Evolutionary conservation across 352 stramenopile genomes (phyloP).

Genomic region (Globisporangium recalcitrans): DNA sequence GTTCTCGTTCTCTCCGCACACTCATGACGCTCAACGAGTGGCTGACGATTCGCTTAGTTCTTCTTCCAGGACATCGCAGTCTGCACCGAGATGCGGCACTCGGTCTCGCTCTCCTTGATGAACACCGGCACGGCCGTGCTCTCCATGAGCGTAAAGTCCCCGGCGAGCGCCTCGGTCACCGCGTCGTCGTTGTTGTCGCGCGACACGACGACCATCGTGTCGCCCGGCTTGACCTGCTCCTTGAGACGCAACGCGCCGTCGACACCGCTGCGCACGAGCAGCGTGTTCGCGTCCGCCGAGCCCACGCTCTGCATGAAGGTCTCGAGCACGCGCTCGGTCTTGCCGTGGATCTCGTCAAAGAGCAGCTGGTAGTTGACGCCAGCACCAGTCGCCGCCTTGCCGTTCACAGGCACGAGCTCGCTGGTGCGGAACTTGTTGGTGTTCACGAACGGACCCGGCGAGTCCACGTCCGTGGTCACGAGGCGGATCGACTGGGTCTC

Average conservation of each 20-base stretch:
- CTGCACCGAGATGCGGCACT: slow-evolving; percentile 42
- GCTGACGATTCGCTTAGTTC: neutral
- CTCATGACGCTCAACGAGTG: neutral
- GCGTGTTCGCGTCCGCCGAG: slow-evolving; percentile 18
- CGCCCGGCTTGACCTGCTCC: slow-evolving; percentile 43
- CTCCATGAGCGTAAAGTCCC: slow-evolving; percentile 44
- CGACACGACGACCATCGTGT: slow-evolving; percentile 55
- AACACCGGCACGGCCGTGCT: slow-evolving; percentile 46
- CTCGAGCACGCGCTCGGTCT: slow-evolving; percentile 57
- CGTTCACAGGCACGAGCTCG: slow-evolving; percentile 32
- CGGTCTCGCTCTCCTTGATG: slow-evolving; percentile 38
- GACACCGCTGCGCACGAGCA: slow-evolving; percentile 40
- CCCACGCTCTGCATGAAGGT: slow-evolving; percentile 38
- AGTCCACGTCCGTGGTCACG: slow-evolving; percentile 66
- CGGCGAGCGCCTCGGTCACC: slow-evolving; percentile 22
- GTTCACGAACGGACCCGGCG: slow-evolving; percentile 57
- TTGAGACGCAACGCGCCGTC: slow-evolving; percentile 39
- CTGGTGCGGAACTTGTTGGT: slow-evolving; percentile 57
- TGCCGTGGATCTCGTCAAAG: slow-evolving; percentile 51
- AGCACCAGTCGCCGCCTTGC: neutral
- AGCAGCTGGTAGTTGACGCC: slow-evolving; percentile 26
- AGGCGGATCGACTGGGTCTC: slow-evolving; percentile 47
- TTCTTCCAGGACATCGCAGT: slow-evolving; percentile 47
- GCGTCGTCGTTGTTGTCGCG: slow-evolving; percentile 30
- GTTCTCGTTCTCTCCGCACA: neutral